A percentile compares a stretch with the other conserved stretches of the same genome.
These are phyloP conservation scores for Solanum raphanifolium DNA, from an alignment of 257 asterid species.

Conservation along the genomic window DNA sequence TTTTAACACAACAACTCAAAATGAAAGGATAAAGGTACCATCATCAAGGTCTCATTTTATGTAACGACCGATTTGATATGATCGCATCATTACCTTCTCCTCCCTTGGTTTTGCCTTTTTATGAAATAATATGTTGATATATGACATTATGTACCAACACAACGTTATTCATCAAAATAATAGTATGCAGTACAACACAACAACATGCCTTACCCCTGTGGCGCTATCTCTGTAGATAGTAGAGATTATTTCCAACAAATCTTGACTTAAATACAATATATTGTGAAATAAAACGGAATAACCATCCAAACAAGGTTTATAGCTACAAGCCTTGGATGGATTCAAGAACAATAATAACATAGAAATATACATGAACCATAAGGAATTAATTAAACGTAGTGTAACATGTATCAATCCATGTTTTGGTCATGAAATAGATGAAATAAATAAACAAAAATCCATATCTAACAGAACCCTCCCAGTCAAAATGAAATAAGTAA, in stretches of 20 bases:
- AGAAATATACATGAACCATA: neutral
- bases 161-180: neutral
- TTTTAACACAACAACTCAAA: neutral
- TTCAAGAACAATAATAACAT: neutral
- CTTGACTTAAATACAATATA: neutral
- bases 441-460: no score
- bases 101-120: no score
- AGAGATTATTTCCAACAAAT: neutral
- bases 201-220: neutral
- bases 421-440: neutral
- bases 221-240: accelerated
- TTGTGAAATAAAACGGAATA: neutral
- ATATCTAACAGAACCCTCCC: no score
- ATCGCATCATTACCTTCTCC: neutral
- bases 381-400: neutral
- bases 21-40: neutral
- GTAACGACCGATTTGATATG: neutral
- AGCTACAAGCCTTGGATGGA: neutral
- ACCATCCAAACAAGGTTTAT: neutral
- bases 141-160: neutral
- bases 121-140: no score
- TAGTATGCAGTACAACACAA: neutral
- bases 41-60: neutral
- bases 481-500: no score
- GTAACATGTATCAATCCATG: neutral